Evolutionary conservation across 495 filamentous ascomycete genomes (phyloP).

Genomic region (Penicillium pulvis): DNA sequence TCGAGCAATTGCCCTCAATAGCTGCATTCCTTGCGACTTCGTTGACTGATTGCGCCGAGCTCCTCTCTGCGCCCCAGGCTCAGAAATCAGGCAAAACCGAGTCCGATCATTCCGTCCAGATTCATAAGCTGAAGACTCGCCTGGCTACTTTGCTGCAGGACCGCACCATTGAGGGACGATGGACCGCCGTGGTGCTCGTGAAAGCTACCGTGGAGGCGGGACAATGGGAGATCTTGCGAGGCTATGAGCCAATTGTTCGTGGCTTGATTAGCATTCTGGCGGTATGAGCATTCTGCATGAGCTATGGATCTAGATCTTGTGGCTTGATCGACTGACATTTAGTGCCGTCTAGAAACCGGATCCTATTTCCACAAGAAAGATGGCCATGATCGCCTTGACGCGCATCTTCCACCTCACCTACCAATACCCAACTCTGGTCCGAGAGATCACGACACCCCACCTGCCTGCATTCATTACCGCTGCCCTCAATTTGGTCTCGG

Average conservation of each 20-base stretch:
- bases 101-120: constrained; percentile 60
- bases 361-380: constrained; percentile 67
- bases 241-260: constrained; percentile 70
- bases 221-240: constrained; percentile 74
- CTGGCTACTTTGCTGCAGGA: constrained; percentile 75
- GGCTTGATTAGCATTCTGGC: constrained; percentile 69
- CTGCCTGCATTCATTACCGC: constrained; percentile 72
- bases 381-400: constrained; percentile 73
- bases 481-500: constrained; percentile 67
- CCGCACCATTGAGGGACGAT: constrained; percentile 68
- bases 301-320: neutral
- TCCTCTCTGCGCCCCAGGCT: constrained; percentile 52
- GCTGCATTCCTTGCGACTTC: constrained; percentile 62
- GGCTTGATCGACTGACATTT: constrained; percentile 1
- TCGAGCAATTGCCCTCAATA: constrained; percentile 63
- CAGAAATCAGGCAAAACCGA: constrained; percentile 54
- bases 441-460: constrained; percentile 84
- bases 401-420: constrained; percentile 82
- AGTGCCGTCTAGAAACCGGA: constrained; percentile 63
- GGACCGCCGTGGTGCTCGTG: constrained; percentile 72
- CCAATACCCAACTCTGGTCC: constrained; percentile 75
- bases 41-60: constrained; percentile 59
- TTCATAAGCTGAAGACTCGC: constrained; percentile 79
- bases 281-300: constrained; percentile 43
- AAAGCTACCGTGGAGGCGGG: constrained; percentile 82